Evolutionary conservation across 768 basidiomycete species (phyloP).

Genomic region (Gymnopilus dilepis): DNA sequence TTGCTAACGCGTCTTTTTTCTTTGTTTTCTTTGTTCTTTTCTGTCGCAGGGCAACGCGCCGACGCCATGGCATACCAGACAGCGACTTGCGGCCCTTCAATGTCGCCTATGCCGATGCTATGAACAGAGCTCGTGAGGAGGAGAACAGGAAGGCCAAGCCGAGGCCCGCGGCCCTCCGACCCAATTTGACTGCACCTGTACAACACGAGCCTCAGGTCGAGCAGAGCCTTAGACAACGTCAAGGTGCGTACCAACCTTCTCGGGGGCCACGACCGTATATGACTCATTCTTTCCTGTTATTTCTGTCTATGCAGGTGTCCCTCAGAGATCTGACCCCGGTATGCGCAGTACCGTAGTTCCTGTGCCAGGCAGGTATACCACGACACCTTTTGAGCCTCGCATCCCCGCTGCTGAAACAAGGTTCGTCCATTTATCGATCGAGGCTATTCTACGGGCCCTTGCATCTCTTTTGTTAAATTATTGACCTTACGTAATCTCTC

Average conservation of each 20-base stretch:
- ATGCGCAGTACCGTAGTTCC: slow-evolving; percentile 15
- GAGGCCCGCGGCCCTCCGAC: slow-evolving; percentile 38
- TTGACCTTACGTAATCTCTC: slow-evolving; percentile 23
- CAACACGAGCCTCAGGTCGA: slow-evolving; percentile 41
- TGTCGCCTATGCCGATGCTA: slow-evolving; percentile 80
- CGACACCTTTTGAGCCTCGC: slow-evolving; percentile 15
- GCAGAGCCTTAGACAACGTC: slow-evolving; percentile 51
- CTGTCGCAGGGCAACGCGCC: slow-evolving; percentile 63
- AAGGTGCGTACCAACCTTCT: slow-evolving; percentile 38
- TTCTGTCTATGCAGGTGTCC: slow-evolving; percentile 10
- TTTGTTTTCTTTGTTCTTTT: background rate
- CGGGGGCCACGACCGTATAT: slow-evolving; percentile 1
- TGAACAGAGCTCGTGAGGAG: slow-evolving; percentile 59
- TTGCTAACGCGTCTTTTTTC: slow-evolving; percentile 25
- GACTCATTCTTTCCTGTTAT: background rate
- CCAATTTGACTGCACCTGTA: slow-evolving; percentile 36
- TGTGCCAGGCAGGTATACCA: slow-evolving; percentile 27
- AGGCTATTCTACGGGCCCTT: slow-evolving; percentile 4
- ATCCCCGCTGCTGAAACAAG: slow-evolving; percentile 9
- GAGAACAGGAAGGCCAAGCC: slow-evolving; percentile 41
- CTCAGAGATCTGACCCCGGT: slow-evolving; percentile 12
- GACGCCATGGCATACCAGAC: slow-evolving; percentile 85
- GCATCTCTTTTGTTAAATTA: background rate
- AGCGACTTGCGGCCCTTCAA: slow-evolving; percentile 83
- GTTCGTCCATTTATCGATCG: slow-evolving; percentile 3